Base-by-base conservation (phyloP, 768 basidiomycete species). In the Rhodotorula babjevae region DNA sequence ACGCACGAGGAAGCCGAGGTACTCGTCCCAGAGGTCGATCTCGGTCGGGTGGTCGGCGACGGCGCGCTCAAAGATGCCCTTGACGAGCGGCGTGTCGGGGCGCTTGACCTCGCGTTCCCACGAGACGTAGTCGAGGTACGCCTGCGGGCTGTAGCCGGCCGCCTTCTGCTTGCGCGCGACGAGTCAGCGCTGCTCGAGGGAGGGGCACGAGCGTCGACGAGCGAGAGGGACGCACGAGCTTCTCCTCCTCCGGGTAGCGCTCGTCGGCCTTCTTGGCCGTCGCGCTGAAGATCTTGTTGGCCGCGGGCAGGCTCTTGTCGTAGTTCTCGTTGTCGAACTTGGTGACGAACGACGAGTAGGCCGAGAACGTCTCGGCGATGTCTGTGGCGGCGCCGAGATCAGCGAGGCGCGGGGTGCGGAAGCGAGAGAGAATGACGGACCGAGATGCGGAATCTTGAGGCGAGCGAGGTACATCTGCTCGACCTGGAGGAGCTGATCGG, bases 341-440 rank as follows among this genome's bases (percentile, higher is more conserved):
- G 1, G 92, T 91, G 25, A 92, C 91, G 82, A 97, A 96, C 0
- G 88, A 86, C 0, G 94, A 96, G 80, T 95, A 98, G 4, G 86
- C 84, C 77, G 91, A 88, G 67, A 88, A 88, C 0, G 93, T 94
- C 23, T 90, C 86, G 53, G 92, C 91, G 67, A 88, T 85, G 40
- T 59, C 60, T 61, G 44, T 6, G 16, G 69, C 86, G 92, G 93
- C 58, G 11, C 15, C 77, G n/a, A 44, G 46, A 68, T 29, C 14
- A 68, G n/a, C 56, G 25, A 19, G 42, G 23, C 14, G 29, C 0
- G 14, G 25, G 27, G 18, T 66, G 12, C 79, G 33, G 19, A 10
- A 36, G 36, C 4, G 36, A 36, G 15, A 11, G 31, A 31, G 5
- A 8, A 14, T 33, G 9, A 36, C 60, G 42, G 1, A 61, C 60